Base-by-base conservation (phyloP, 208 protist species). In the Trichomonas vaginalis region DNA sequence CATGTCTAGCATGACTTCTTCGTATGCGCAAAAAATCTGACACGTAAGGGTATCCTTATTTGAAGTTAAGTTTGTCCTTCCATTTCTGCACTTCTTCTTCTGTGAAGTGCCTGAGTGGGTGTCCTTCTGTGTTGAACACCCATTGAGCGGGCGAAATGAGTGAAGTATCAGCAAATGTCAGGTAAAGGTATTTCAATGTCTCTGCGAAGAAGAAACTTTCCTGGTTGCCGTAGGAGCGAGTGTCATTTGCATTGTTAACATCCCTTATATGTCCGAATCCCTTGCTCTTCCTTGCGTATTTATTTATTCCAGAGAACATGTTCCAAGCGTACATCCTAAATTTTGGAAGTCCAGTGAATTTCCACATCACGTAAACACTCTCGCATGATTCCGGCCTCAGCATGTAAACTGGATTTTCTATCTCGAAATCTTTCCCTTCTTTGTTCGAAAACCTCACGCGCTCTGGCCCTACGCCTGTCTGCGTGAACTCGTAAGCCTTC, bases 51-150 rank as follows among this genome's bases (percentile, higher is more conserved):
- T n/a, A n/a, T n/a, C n/a, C n/a, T n/a, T n/a, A n/a, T n/a, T n/a
- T n/a, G n/a, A n/a, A n/a, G n/a, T n/a, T n/a, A n/a, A n/a, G n/a
- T n/a, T n/a, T n/a, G n/a, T n/a, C n/a, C n/a, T n/a, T n/a, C 79
- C 35, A 42, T 83, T 35, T 83, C 12, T 40, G 14, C 14, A 97
- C 96, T 45, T 95, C 51, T 48, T 88, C 40, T 14, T 88, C 40
- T 10, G 35, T 88, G 6, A n/a, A 88, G 17, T 97, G 96, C 47
- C 86, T 62, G 15, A 98, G 51, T 45, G 98, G 97, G 96, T 98
- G 98, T 32, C 98, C 98, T 96, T 98, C 98, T 14, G 98, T 98
- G 95, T 98, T 98, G 96, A 98, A 98, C 35, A 98, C 98, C 56
- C 96, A 98, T 95, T 98, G 95, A 70, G 98, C 97, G 27, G 98